Base-by-base conservation (phyloP, 768 basidiomycete genomes). In the Termitomyces sp. region DNA sequence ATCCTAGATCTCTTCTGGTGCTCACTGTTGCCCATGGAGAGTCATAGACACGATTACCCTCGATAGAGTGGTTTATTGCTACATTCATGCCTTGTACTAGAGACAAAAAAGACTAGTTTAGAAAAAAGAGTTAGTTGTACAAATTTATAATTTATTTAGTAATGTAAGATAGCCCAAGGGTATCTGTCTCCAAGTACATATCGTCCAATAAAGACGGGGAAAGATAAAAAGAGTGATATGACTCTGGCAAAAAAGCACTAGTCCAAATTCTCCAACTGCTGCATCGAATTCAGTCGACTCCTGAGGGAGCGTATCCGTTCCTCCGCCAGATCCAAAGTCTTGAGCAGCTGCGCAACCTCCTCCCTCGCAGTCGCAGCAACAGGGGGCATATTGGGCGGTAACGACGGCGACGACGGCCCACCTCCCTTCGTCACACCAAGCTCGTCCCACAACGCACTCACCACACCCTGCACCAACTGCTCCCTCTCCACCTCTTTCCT, bases 361-460 rank as follows among this genome's bases (percentile, higher is more conserved):
- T 74, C 71, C 54, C 71, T 75, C 75, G 74, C 76, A 56, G 46
- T 54, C 51, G 52, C 55, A 12, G 53, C 37, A 29, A 35, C 52
- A 43, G 52, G 58, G 16, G 59, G 46, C 49, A 65, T 50, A 40
- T 49, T 35, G 6, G 58, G 29, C 47, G 59, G 50, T 37, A 58
- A 11, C 16, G 16, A 52, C 16, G 16, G 52, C 31, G 37, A 37
- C 46, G 35, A 53, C 57, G 21, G n/a, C 43, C 29, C 53, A 49
- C 60, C 64, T 59, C 61, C 62, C 64, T 80, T 82, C 35, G 76
- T 79, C 46, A 70, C 73, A 19, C 78, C 75, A 63, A 90, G 64
- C 73, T 90, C 89, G 40, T 88, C 87, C 82, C 86, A 85, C 49
- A 91, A 70, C n/a, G 82, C 80, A 31, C 81, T 81, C 47, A 90